Evolutionary conservation across 805 yeast species (phyloP).

Genomic region (Starmera amethionina): DNA sequence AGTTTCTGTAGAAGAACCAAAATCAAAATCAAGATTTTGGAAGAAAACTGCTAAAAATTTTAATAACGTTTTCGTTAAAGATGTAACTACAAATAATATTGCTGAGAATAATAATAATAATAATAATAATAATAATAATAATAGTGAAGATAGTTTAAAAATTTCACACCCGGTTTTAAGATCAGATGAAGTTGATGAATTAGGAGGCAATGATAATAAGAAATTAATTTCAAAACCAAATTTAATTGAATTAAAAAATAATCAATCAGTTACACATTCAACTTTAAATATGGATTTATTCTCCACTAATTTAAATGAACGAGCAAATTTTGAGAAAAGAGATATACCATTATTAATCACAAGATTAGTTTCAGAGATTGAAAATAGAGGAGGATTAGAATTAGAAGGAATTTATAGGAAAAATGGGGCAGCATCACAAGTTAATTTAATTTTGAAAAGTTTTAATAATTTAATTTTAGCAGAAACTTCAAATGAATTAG

Average conservation of each 20-base stretch:
- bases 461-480: conserved; percentile 18
- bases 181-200: conserved; percentile 21
- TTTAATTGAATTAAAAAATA: neutral
- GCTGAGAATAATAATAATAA: neutral
- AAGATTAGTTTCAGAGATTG: conserved; percentile 69
- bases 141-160: conserved; percentile 12
- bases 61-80: conserved; percentile 11
- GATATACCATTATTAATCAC: conserved; percentile 62
- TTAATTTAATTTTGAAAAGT: conserved; percentile 23
- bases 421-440: conserved; percentile 41
- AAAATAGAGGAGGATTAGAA: conserved; percentile 67
- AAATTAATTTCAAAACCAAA: conserved; percentile 19
- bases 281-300: conserved; percentile 16
- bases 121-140: neutral
- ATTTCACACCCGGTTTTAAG: conserved; percentile 28
- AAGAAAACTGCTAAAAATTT: conserved; percentile 8
- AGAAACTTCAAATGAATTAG: conserved; percentile 25
- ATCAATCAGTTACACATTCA: neutral
- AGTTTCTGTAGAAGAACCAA: conserved; percentile 10
- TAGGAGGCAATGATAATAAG: conserved; percentile 25
- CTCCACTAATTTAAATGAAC: conserved; percentile 45
- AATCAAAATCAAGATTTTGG: conserved; percentile 24
- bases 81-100: conserved; percentile 2
- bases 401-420: conserved; percentile 87
- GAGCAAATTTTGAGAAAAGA: conserved; percentile 53